Conservation (phyloP, 768 basidiomycete genomes). For the Rhizopogon roseolus region DNA sequence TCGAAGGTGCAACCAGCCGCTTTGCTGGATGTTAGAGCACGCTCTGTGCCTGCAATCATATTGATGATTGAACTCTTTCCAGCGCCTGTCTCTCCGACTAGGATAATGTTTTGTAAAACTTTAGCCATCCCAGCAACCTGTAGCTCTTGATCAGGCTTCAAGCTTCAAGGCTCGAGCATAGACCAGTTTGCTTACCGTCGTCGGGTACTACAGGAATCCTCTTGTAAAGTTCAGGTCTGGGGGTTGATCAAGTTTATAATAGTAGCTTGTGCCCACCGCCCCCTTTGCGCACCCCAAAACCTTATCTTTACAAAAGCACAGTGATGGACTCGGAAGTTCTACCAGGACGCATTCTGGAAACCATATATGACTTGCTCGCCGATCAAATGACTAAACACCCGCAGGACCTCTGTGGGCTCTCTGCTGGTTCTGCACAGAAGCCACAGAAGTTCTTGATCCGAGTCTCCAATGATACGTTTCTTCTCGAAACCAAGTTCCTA, state of each 20-base stretch:
- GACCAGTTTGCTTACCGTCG: background rate
- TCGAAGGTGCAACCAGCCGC: conserved; percentile 16
- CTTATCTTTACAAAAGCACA: background rate
- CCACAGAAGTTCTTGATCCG: too few species aligned
- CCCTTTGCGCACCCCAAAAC: background rate
- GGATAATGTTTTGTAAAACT: conserved; percentile 14
- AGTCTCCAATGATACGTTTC: too few species aligned
- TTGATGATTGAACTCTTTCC: conserved; percentile 16
- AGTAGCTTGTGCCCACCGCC: background rate
- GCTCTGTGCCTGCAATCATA: conserved; percentile 21
- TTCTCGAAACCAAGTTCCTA: too few species aligned
- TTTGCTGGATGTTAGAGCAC: conserved; percentile 3
- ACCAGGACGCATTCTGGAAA: too few species aligned
- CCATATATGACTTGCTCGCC: too few species aligned
- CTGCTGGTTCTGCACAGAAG: too few species aligned
- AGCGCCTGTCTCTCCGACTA: conserved; percentile 30
- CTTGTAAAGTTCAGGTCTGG: background rate
- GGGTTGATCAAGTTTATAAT: background rate
- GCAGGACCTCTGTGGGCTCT: too few species aligned
- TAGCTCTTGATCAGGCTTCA: too few species aligned
- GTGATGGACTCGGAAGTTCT: too few species aligned
- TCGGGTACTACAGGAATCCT: background rate
- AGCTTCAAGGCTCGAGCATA: too few species aligned
- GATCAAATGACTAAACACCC: too few species aligned
- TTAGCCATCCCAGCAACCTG: background rate